Evolutionary conservation across 2,329 filamentous ascomycete species (phyloP), one percentile per base, ranked within the genome.

Genomic region (Cytospora leucostoma): DNA sequence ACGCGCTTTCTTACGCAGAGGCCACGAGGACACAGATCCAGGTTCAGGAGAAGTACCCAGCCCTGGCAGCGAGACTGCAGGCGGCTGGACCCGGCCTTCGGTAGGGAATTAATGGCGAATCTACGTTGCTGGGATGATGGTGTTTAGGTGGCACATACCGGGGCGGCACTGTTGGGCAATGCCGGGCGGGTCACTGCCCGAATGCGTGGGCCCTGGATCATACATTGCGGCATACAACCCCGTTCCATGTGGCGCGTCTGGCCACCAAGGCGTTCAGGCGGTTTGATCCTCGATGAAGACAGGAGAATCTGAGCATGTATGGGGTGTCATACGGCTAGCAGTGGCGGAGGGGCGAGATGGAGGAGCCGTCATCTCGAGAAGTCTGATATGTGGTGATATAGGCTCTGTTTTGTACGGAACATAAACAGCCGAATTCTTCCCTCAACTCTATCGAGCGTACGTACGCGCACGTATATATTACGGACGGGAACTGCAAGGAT

Each of bases 11-110:
- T 21, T 99, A 99, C 74, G 95, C 95, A 35, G 95, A 99, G 78
- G 95, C 95, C 21, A 98, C 95, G 47, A 86, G 95, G 72, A 98
- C 95, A 67, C 95, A 99, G 78, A 86, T 99, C 67, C 91, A 97
- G 79, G 91, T 95, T 17, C 90, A 92, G 74, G 89, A 93, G 78
- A 92, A 92, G 78, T 94, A 94, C 74, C 91, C 91, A 49, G 87
- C 92, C 75, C 82, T 95, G 59, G 89, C 90, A 15, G 86, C 84
- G 65, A 89, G 90, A 74, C 82, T 94, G 68, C 83, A 87, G 68
- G 82, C 64, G 82, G 60, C 88, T 88, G 71, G 70, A 66, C 57
- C 67, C 65, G 69, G 68, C 17, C 60, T 72, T 52, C 70, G 70
- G 66, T 74, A 72, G 68, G 64, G 56, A 68, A 10, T 17, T 33